Evolutionary conservation across 2,329 filamentous ascomycete genomes (phyloP), one percentile per base, ranked within the genome.

Genomic region (Lecanicillium sp.): DNA sequence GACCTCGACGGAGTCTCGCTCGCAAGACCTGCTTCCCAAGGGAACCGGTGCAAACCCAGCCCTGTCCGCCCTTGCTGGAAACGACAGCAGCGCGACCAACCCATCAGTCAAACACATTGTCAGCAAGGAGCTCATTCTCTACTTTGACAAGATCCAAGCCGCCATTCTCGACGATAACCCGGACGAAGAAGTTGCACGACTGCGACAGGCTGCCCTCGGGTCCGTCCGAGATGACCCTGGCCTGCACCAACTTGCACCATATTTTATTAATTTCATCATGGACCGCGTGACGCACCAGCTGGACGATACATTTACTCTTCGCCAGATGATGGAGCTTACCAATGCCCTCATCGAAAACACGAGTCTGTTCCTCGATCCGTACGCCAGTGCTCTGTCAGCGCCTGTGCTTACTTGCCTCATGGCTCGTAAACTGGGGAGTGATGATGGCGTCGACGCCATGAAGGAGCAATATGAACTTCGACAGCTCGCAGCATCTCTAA

Each of bases 221-320:
- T 94, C 86, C 18, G 77, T 98, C 17, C 75, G 83, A 35, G 84
- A 87, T 41, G 92, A 98, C 54, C 88, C 92, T 0, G 90, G 90
- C 28, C 75, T 96, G 29, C 92, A 98, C 57, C 92, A 98, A 62
- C 77, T 98, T 9, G 80, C 95, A 19, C 92, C 92, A 0, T 98
- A 98, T 63, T 95, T 96, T 52, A 83, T 95, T 43, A 88, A 94
- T 58, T 96, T 95, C 59, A 84, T 96, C 52, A 83, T 88, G 15
- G 90, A 95, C 58, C 92, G 95, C 61, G 87, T 98, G 36, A 96
- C 92, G 2, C 92, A 98, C 59, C 84, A 82, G 49, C 74, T 95
- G 47, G 89, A 94, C 62, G 85, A 94, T 58, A 74, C 89, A 3
- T 95, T 95, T 56, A 78, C 88, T 5, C 71, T 98, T 16, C 81